Conservation (phyloP, 768 basidiomycete species). For the Collybia mongolica region DNA sequence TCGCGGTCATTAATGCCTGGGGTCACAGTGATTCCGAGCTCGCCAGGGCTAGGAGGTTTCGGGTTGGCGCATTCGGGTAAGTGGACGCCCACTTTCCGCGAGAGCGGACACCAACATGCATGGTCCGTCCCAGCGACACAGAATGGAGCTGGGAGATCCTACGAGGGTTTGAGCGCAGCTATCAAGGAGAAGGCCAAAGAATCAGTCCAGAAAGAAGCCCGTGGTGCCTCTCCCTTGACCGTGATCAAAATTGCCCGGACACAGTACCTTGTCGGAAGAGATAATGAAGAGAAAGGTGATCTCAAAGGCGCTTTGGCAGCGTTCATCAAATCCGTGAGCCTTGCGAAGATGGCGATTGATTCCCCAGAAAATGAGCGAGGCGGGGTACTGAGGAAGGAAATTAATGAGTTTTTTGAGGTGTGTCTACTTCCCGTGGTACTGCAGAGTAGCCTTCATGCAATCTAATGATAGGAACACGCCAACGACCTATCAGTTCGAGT, state of each 20-base stretch:
- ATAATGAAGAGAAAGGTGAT: constrained; percentile 55
- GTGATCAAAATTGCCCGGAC: constrained; percentile 63
- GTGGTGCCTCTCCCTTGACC: constrained; percentile 56
- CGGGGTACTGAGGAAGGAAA: constrained; percentile 60
- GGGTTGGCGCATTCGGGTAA: constrained; percentile 27
- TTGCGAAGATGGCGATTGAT: constrained; percentile 59
- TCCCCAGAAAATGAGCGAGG: constrained; percentile 53
- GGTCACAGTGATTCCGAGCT: constrained; percentile 24
- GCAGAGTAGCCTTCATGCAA: not conserved
- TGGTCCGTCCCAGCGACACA: constrained; percentile 21
- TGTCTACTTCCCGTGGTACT: constrained; percentile 16
- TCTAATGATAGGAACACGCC: constrained; percentile 28
- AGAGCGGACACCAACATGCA: constrained; percentile 15
- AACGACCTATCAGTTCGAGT: constrained; percentile 37
- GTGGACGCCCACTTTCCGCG: constrained; percentile 18
- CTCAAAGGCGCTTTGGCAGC: constrained; percentile 58
- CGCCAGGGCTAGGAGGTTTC: constrained; percentile 23
- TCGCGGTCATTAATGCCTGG: constrained; percentile 22
- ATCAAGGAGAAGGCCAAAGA: constrained; percentile 46
- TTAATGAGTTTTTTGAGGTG: constrained; percentile 66
- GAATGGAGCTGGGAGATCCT: constrained; percentile 16
- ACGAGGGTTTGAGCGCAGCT: constrained; percentile 38
- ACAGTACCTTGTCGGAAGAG: constrained; percentile 53
- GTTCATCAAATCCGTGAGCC: constrained; percentile 59
- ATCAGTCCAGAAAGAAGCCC: constrained; percentile 47